Conservation (phyloP, 1,284 basidiomycete species). For the Pseudozyma thailandica region DNA sequence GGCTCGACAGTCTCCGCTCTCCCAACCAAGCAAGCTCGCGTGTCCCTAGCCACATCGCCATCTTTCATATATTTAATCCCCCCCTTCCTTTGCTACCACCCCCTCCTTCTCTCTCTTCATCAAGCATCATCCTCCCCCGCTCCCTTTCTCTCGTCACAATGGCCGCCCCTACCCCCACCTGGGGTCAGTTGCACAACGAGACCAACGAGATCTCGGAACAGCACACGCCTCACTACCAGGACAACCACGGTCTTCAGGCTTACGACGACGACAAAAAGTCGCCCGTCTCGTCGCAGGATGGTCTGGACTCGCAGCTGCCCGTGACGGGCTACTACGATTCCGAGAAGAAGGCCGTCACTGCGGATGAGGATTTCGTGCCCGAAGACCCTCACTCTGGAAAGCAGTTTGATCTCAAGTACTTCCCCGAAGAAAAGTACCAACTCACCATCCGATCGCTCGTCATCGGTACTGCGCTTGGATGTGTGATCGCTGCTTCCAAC, state of each 20-base stretch:
- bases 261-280: slow-evolving; percentile 49
- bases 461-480: slow-evolving; percentile 75
- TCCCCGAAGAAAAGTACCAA: slow-evolving; percentile 44
- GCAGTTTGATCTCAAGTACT: slow-evolving; percentile 49
- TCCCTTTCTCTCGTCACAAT: slow-evolving; percentile 15
- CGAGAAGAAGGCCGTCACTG: slow-evolving; percentile 40
- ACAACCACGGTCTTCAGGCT: slow-evolving; percentile 30
- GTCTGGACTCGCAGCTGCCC: slow-evolving; percentile 26
- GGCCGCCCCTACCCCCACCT: slow-evolving; percentile 42
- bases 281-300: slow-evolving; percentile 38
- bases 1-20: slow-evolving; percentile 7
- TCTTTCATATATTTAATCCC: background rate
- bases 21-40: background rate
- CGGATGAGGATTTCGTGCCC: slow-evolving; percentile 37
- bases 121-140: background rate
- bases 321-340: slow-evolving; percentile 45
- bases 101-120: background rate
- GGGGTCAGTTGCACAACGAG: slow-evolving; percentile 48
- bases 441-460: slow-evolving; percentile 72
- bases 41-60: too few relatives aligned
- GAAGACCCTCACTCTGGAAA: slow-evolving; percentile 42
- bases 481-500: slow-evolving; percentile 75
- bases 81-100: background rate
- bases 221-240: slow-evolving; percentile 36
- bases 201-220: slow-evolving; percentile 50